Evolutionary conservation across 2,329 filamentous ascomycete genomes (phyloP).

Genomic region (Acrocalymma vagum): DNA sequence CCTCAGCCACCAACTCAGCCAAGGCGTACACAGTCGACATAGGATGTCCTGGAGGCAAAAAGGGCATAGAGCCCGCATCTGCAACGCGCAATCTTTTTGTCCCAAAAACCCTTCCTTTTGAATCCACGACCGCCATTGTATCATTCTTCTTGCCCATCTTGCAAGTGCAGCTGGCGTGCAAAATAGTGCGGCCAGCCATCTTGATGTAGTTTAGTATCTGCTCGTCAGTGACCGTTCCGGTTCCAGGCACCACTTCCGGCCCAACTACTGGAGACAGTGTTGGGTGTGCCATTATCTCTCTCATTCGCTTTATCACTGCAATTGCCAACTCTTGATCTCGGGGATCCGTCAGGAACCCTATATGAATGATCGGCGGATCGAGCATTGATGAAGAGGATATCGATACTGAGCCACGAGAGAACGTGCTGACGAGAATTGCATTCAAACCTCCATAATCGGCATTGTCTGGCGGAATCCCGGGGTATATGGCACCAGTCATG

Average conservation of each 20-base stretch:
- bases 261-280: slow-evolving; percentile 27
- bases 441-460: slow-evolving; percentile 39
- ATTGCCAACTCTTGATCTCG: slow-evolving; percentile 45
- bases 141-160: slow-evolving; percentile 39
- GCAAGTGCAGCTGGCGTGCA: slow-evolving; percentile 35
- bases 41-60: slow-evolving; percentile 47
- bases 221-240: slow-evolving; percentile 30
- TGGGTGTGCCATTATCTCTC: slow-evolving; percentile 32
- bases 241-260: slow-evolving; percentile 40
- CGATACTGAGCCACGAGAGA: slow-evolving; percentile 48
- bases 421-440: slow-evolving; percentile 38
- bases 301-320: slow-evolving; percentile 40
- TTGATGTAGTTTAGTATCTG: slow-evolving; percentile 36
- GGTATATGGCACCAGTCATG: slow-evolving; percentile 29
- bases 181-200: slow-evolving; percentile 18
- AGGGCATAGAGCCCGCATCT: slow-evolving; percentile 40
- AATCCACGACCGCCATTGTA: slow-evolving; percentile 44
- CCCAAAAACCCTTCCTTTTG: slow-evolving; percentile 41
- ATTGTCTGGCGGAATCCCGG: slow-evolving; percentile 30
- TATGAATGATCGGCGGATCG: slow-evolving; percentile 44
- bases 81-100: slow-evolving; percentile 40
- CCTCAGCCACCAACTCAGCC: slow-evolving; percentile 40
- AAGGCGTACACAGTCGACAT: slow-evolving; percentile 35
- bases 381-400: slow-evolving; percentile 37
- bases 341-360: slow-evolving; percentile 43